Conservation (phyloP, 2,329 filamentous ascomycete species). For the Pseudogymnoascus sp. region DNA sequence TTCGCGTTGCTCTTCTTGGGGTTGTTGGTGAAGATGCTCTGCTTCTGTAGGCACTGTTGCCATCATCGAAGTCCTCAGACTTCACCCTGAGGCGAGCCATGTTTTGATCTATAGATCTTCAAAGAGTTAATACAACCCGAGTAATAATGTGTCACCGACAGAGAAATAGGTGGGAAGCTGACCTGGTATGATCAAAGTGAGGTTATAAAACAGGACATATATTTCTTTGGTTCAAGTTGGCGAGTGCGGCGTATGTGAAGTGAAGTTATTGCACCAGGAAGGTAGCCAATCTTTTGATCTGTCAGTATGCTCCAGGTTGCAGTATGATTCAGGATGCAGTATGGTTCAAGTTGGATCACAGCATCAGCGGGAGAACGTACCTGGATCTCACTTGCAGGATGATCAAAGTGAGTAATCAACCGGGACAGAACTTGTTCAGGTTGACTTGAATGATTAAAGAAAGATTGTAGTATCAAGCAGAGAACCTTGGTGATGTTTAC, state of each 20-base stretch:
- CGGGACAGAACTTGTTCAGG: background rate
- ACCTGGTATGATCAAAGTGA: background rate
- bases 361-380: background rate
- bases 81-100: background rate
- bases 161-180: background rate
- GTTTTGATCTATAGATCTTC: background rate
- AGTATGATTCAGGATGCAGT: too few species aligned
- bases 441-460: background rate
- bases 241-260: background rate
- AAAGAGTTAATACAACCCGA: background rate
- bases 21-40: background rate
- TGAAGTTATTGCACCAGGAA: background rate
- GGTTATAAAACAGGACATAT: background rate
- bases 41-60: background rate
- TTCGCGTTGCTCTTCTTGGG: background rate
- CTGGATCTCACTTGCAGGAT: background rate
- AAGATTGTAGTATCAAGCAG: background rate
- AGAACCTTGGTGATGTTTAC: background rate
- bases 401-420: background rate
- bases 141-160: too few species aligned
- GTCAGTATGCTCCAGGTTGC: background rate
- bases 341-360: background rate
- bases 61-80: background rate
- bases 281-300: background rate
- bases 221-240: background rate